These are phyloP conservation scores for Rhizopus arrhizus DNA, from an alignment of 371 early-diverging fungal species.

Conservation along the genomic window DNA sequence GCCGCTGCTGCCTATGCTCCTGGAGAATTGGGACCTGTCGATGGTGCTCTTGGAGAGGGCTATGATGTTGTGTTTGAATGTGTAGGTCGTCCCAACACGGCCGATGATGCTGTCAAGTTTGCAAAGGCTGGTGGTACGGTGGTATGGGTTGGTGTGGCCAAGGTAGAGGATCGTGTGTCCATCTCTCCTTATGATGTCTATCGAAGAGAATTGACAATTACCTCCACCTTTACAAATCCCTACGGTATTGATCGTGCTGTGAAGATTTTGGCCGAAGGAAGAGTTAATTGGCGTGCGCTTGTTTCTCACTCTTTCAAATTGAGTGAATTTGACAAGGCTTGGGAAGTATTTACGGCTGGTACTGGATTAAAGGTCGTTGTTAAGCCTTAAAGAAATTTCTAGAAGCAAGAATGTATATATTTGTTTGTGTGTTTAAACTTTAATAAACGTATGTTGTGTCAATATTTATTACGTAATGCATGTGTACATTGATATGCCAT, in stretches of 20 bases:
- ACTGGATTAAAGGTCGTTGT: slow-evolving; percentile 58
- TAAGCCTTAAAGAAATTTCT: slow-evolving; percentile 31
- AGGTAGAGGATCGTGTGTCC: slow-evolving; percentile 46
- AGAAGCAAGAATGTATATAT: neutral
- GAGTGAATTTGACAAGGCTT: slow-evolving; percentile 54
- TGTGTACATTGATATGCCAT: no score
- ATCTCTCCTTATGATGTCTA: slow-evolving; percentile 59
- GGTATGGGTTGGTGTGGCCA: slow-evolving; percentile 64
- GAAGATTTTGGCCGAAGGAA: slow-evolving; percentile 47
- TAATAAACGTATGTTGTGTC: neutral
- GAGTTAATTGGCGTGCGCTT: slow-evolving; percentile 48
- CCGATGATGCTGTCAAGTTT: slow-evolving; percentile 46
- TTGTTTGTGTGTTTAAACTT: neutral
- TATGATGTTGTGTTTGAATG: slow-evolving; percentile 64
- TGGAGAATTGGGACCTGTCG: slow-evolving; percentile 38
- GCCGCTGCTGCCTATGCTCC: slow-evolving; percentile 37
- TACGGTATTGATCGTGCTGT: slow-evolving; percentile 62
- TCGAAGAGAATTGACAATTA: slow-evolving; percentile 59
- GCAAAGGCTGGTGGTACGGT: slow-evolving; percentile 56
- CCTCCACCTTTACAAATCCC: slow-evolving; percentile 61
- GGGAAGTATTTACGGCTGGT: slow-evolving; percentile 51
- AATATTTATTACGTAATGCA: no score
- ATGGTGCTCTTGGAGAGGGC: slow-evolving; percentile 47
- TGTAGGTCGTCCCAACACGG: slow-evolving; percentile 55
- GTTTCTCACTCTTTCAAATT: slow-evolving; percentile 54